These are phyloP conservation scores for Pyrenophora seminiperda DNA, from an alignment of 2,329 filamentous ascomycete genomes.

Conservation along the genomic window DNA sequence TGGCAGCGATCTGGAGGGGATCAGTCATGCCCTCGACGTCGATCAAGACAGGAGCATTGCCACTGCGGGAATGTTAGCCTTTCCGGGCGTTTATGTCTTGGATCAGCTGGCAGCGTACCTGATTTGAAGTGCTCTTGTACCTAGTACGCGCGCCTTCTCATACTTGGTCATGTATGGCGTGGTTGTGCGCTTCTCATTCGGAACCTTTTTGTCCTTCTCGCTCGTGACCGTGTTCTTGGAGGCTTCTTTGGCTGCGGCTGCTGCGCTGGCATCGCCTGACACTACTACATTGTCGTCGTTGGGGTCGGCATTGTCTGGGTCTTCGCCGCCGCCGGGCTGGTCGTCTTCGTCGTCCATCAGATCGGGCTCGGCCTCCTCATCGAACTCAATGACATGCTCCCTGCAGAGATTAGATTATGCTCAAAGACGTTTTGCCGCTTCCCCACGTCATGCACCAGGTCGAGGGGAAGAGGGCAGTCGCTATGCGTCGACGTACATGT, in stretches of 20 bases:
- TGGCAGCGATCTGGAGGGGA: conserved; percentile 94
- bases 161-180: conserved; percentile 99
- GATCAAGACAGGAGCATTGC: conserved; percentile 96
- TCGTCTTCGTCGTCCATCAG: conserved; percentile 70
- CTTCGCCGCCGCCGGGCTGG: conserved; percentile 46
- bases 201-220: conserved; percentile 80
- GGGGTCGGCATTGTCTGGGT: conserved; percentile 41
- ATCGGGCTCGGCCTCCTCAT: conserved; percentile 64
- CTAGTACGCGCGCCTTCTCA: conserved; percentile 89
- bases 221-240: conserved; percentile 62
- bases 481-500: conserved; percentile 32
- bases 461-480: background rate
- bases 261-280: conserved; percentile 59
- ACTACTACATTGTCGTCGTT: conserved; percentile 52
- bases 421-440: background rate
- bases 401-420: conserved; percentile 24
- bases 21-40: conserved; percentile 98
- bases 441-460: conserved; percentile 11
- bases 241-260: conserved; percentile 48
- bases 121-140: conserved; percentile 92
- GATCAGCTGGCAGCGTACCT: conserved; percentile 63
- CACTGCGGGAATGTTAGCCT: conserved; percentile 60
- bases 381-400: conserved; percentile 55
- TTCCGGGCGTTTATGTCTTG: background rate
- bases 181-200: conserved; percentile 83